Conservation (phyloP, 306 rosid genomes). For the Senna tora region DNA sequence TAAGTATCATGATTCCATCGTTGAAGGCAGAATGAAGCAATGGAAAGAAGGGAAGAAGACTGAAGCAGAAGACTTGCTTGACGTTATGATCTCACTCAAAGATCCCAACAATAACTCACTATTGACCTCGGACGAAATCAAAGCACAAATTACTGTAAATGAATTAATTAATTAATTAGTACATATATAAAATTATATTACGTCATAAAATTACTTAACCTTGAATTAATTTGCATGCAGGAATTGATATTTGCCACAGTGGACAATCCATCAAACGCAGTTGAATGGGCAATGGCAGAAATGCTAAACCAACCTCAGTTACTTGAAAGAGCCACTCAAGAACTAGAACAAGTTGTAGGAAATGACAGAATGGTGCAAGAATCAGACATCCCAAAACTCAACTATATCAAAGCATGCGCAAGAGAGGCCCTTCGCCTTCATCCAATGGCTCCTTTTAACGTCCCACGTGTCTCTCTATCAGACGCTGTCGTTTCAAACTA, state of each 20-base stretch:
- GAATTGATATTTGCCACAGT: slow-evolving; percentile 40
- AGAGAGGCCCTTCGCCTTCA: slow-evolving; percentile 46
- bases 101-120: slow-evolving; percentile 16
- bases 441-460: slow-evolving; percentile 37
- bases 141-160: slow-evolving; percentile 37
- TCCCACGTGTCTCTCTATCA: slow-evolving; percentile 36
- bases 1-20: slow-evolving; percentile 40
- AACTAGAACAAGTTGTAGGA: slow-evolving; percentile 45
- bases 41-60: slow-evolving; percentile 40
- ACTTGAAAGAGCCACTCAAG: slow-evolving; percentile 34
- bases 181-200: no score
- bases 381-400: slow-evolving; percentile 40
- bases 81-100: slow-evolving; percentile 43
- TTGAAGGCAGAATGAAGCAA: slow-evolving; percentile 34
- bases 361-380: slow-evolving; percentile 43
- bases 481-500: slow-evolving; percentile 38
- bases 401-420: slow-evolving; percentile 40
- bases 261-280: slow-evolving; percentile 46
- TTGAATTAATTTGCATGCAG: slow-evolving; percentile 29
- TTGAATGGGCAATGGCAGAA: slow-evolving; percentile 50
- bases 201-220: no score
- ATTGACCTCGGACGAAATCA: slow-evolving; percentile 40
- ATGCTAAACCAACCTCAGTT: slow-evolving; percentile 44
- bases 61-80: slow-evolving; percentile 45
- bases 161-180: no score